Conservation (phyloP, 2,329 filamentous ascomycete genomes). For the Tolypocladium album region DNA sequence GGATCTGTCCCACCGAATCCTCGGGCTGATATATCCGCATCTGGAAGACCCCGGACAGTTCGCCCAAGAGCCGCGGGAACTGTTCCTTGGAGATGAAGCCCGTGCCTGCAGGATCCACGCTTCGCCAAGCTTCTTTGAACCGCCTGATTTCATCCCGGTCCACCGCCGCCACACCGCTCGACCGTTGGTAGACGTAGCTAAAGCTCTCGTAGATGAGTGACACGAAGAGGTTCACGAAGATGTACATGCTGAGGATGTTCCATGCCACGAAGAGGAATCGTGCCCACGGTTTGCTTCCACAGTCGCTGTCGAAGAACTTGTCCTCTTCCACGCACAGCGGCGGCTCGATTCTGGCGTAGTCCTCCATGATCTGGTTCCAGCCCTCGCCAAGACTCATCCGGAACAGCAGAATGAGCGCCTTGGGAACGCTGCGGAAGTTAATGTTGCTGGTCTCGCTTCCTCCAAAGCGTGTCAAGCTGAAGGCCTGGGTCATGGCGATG, state of each 20-base stretch:
- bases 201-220: conserved; percentile 99
- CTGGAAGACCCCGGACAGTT: conserved; percentile 89
- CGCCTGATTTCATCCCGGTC: conserved; percentile 89
- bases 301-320: conserved; percentile 80
- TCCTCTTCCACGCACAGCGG: conserved; percentile 67
- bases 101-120: conserved; percentile 81
- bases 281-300: conserved; percentile 83
- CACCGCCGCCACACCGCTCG: conserved; percentile 81
- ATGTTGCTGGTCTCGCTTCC: conserved; percentile 61
- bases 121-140: conserved; percentile 98
- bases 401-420: conserved; percentile 87
- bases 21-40: conserved; percentile 94
- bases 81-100: conserved; percentile 85
- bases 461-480: conserved; percentile 87
- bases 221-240: conserved; percentile 96
- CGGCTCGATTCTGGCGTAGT: conserved; percentile 70
- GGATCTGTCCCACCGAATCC: conserved; percentile 73
- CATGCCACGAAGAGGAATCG: conserved; percentile 84
- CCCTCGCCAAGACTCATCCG: conserved; percentile 88
- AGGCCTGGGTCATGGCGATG: conserved; percentile 91
- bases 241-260: conserved; percentile 99
- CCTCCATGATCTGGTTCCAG: conserved; percentile 96
- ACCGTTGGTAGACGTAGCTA: conserved; percentile 96
- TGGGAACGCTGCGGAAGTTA: conserved; percentile 90
- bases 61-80: conserved; percentile 79